A percentile compares a stretch with the other conserved stretches of the same genome.
Evolutionary conservation across 2,329 filamentous ascomycete genomes (phyloP).

Genomic region (Cordyceps militaris): DNA sequence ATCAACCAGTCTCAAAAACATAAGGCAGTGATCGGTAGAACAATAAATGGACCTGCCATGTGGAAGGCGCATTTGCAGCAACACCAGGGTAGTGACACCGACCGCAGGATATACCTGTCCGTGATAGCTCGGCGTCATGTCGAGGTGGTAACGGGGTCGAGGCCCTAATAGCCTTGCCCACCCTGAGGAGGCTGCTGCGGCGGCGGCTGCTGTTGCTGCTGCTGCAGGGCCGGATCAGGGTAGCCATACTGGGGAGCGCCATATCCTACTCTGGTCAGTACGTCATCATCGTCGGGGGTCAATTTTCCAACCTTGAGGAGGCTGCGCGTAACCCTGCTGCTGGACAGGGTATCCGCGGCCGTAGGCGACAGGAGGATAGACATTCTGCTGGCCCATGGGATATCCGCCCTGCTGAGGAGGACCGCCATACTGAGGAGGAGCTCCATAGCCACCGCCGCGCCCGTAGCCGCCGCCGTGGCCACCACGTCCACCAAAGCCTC

Average conservation of each 20-base stretch:
- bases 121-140: neutral
- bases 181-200: conserved; percentile 20
- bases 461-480: conserved; percentile 43
- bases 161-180: conserved; percentile 35
- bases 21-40: neutral
- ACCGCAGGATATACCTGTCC: neutral
- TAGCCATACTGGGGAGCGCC: conserved; percentile 39
- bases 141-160: neutral
- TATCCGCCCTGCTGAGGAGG: conserved; percentile 33
- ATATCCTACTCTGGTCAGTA: conserved; percentile 26
- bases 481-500: too few relatives aligned
- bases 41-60: conserved; percentile 6
- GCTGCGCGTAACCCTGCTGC: conserved; percentile 28
- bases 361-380: conserved; percentile 31
- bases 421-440: conserved; percentile 30
- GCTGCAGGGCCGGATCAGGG: conserved; percentile 36
- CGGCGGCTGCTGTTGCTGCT: conserved; percentile 29
- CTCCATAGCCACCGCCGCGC: conserved; percentile 36
- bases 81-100: neutral
- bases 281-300: neutral
- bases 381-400: conserved; percentile 26
- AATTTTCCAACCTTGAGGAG: conserved; percentile 34
- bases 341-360: conserved; percentile 32
- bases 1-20: conserved; percentile 2
- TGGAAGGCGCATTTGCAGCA: neutral